Evolutionary conservation across 306 rosid genomes (phyloP).

Genomic region (Prunus dulcis): DNA sequence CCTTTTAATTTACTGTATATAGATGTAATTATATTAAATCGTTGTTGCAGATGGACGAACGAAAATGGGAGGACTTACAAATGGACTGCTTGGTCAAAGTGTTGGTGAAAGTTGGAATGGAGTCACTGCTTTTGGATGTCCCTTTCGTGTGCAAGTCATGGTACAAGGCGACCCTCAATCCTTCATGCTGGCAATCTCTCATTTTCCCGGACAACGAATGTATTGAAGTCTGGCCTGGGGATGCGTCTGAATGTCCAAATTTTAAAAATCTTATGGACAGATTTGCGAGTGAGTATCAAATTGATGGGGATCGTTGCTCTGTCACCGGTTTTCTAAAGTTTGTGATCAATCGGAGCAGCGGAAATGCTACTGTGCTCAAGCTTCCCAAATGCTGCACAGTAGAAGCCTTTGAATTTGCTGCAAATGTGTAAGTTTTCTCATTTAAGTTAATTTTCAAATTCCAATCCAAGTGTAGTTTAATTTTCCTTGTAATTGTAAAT

Average conservation of each 20-base stretch:
- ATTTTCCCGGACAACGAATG: neutral
- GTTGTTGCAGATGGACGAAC: neutral
- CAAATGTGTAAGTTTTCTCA: neutral
- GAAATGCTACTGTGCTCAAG: constrained; percentile 1
- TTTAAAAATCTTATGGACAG: neutral
- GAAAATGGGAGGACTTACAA: neutral
- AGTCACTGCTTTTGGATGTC: constrained; percentile 2
- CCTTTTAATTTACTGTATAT: no score
- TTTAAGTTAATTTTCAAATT: no score
- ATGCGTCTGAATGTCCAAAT: no score
- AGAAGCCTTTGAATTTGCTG: neutral
- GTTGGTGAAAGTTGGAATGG: neutral
- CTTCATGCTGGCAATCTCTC: neutral
- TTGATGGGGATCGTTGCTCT: neutral
- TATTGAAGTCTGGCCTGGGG: no score
- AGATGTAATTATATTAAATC: no score
- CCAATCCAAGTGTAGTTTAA: no score
- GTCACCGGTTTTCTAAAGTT: neutral
- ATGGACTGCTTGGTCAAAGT: neutral
- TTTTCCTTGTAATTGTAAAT: no score
- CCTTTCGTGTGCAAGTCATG: neutral
- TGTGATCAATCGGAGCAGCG: neutral
- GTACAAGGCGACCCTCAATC: neutral
- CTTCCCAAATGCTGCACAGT: neutral
- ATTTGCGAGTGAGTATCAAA: neutral